A percentile compares a stretch with the other conserved stretches of the same genome.
Conservation (phyloP, 495 filamentous ascomycete species). For the Thozetella sp. region DNA sequence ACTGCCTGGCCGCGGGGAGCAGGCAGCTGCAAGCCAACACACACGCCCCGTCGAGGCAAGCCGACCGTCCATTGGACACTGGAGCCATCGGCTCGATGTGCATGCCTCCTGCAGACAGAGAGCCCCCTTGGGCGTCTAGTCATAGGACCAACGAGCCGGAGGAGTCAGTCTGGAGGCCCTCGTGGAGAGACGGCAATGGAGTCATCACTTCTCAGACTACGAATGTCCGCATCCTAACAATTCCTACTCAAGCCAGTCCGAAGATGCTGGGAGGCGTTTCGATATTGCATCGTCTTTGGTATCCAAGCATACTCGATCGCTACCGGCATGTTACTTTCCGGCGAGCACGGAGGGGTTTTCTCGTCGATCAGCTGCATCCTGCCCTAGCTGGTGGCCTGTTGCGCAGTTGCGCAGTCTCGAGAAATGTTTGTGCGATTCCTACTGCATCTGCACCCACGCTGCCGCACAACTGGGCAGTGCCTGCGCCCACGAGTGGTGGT, state of each 20-base stretch:
- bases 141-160: background rate
- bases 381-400: background rate
- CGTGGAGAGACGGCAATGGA: slow-evolving; percentile 11
- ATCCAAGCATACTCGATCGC: too few species aligned
- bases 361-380: background rate
- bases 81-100: slow-evolving; percentile 25
- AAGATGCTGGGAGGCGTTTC: too few species aligned
- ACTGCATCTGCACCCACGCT: background rate
- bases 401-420: slow-evolving; percentile 2
- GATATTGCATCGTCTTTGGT: too few species aligned
- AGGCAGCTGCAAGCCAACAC: slow-evolving; percentile 19
- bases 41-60: slow-evolving; percentile 19
- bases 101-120: slow-evolving; percentile 22
- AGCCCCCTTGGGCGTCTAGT: background rate
- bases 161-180: background rate
- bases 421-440: too few species aligned
- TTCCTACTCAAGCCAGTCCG: too few species aligned
- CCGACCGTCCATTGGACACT: slow-evolving; percentile 28
- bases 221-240: background rate
- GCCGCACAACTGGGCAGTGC: too few species aligned
- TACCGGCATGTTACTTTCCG: too few species aligned
- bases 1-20: slow-evolving; percentile 20
- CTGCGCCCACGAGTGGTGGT: too few species aligned
- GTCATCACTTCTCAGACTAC: slow-evolving; percentile 22
- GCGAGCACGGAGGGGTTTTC: too few species aligned